Evolutionary conservation across 2,329 filamentous ascomycete genomes (phyloP).

Genomic region (Pseudohalonectria lignicola): DNA sequence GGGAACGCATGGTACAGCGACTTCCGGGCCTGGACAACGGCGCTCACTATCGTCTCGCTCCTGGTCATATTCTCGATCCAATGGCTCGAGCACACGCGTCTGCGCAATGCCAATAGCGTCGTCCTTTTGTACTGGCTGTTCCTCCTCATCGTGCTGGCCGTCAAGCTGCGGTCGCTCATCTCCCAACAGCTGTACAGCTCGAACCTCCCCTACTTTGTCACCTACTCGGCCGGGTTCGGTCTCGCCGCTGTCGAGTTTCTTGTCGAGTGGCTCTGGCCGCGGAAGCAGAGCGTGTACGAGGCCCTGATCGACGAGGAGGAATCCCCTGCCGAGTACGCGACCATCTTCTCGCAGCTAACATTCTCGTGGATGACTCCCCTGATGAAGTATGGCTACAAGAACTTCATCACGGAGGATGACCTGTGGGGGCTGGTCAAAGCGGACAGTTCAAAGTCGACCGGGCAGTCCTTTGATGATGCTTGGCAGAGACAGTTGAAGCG

Average conservation of each 20-base stretch:
- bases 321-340: conserved; percentile 78
- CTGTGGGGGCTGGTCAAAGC: conserved; percentile 80
- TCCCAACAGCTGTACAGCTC: conserved; percentile 61
- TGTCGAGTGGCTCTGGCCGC: conserved; percentile 81
- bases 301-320: conserved; percentile 48
- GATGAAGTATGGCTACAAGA: conserved; percentile 90
- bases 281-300: conserved; percentile 52
- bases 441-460: conserved; percentile 70
- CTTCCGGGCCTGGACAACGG: conserved; percentile 76
- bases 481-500: conserved; percentile 69
- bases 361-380: conserved; percentile 98
- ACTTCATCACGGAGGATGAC: conserved; percentile 88
- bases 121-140: conserved; percentile 90
- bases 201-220: conserved; percentile 63
- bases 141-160: conserved; percentile 62
- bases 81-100: conserved; percentile 75
- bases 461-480: conserved; percentile 55
- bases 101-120: conserved; percentile 76
- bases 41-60: conserved; percentile 61
- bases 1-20: conserved; percentile 60
- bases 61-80: conserved; percentile 68
- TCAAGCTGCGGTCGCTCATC: conserved; percentile 80
- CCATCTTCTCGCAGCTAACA: conserved; percentile 84
- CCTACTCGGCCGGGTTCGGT: conserved; percentile 62
- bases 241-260: conserved; percentile 61